Base-by-base conservation (phyloP, 495 filamentous ascomycete species). In the Podospora anserina region DNA sequence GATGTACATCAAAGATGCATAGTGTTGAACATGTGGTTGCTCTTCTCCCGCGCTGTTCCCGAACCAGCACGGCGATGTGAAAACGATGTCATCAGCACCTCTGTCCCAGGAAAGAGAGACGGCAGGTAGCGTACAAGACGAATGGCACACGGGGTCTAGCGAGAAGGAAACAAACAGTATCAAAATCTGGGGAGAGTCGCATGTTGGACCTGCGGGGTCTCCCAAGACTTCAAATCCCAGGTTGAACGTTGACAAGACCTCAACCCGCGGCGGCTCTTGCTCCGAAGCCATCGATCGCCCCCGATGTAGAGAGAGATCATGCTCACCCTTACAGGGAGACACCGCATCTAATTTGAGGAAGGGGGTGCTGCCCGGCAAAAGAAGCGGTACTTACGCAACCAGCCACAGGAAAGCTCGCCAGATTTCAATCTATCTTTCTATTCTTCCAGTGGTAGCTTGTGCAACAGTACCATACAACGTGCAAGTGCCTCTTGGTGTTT, bases 71-170 rank as follows among this genome's bases (percentile, higher is more conserved):
- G 59, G 26, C 28, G 7, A 68, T 64, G 34, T 59, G 57, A 23
- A 26, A 60, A 6, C 55, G 68, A 32, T 53, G 57, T 18, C 57
- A 53, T 28, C 66, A 65, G 27, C 58, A 57, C 5, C 39, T 49
- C 39, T 49, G 6, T 49, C 39, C 39, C 13, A 49, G 39, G 13
- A 49, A 49, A 49, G 13, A 49, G 15, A 49, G 39, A 49, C 39
- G 39, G 39, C 39, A 49, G 39, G 39, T 49, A 49, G 39, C 39
- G 39, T 49, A 49, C 39, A 49, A 49, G 13, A 49, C 39, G 15
- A 49, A 49, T 49, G 39, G 15, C 39, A 49, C 39, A 49, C 15
- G 39, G 39, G 39, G 7, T 49, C 39, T 13, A 49, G 39, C 39
- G 13, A 49, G 9, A 0, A 49, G 39, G 39, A 23, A 23, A 49